These are phyloP conservation scores for Combretum micranthum DNA, from an alignment of 345 rosid species.

Conservation along the genomic window DNA sequence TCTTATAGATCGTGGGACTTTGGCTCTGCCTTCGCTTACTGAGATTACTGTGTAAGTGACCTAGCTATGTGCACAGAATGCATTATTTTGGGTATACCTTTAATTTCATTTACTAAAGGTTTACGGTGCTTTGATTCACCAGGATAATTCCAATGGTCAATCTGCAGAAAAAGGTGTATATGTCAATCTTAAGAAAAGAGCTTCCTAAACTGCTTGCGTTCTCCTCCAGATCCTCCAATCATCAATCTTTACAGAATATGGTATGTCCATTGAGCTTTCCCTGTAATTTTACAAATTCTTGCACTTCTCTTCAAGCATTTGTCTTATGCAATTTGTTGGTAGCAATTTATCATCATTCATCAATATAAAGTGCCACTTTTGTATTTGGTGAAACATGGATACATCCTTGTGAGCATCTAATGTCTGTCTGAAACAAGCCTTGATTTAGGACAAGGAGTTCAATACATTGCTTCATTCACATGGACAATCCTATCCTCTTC, in stretches of 20 bases:
- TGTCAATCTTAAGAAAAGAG: conserved; percentile 83
- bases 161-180: conserved; percentile 70
- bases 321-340: no score
- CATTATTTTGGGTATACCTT: background rate
- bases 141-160: conserved; percentile 78
- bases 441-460: no score
- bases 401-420: no score
- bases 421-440: no score
- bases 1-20: conserved; percentile 65
- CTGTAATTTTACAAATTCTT: background rate
- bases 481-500: no score
- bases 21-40: conserved; percentile 74
- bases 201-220: conserved; percentile 70
- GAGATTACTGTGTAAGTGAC: conserved; percentile 68
- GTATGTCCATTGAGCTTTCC: conserved; percentile 29
- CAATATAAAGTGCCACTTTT: no score
- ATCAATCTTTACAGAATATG: conserved; percentile 72
- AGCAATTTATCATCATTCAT: no score
- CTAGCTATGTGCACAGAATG: background rate
- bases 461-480: background rate
- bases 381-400: no score
- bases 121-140: conserved; percentile 13
- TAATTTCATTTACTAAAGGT: background rate
- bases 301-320: no score
- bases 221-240: conserved; percentile 53